These are phyloP conservation scores for Xylariales sp. DNA, from an alignment of 2,329 filamentous ascomycete species.

Conservation along the genomic window DNA sequence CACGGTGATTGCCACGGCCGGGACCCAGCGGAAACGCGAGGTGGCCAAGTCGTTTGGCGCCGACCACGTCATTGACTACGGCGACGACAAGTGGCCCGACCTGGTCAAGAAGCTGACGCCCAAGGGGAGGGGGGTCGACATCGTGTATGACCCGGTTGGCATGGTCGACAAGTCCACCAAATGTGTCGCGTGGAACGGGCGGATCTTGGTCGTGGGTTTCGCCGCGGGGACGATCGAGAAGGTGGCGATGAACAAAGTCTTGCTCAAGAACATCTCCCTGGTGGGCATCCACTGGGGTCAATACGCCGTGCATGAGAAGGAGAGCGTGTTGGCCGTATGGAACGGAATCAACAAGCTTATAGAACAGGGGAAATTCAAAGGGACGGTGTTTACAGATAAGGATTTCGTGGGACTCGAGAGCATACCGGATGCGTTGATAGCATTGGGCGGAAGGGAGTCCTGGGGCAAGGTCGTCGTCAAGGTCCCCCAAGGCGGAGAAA, in stretches of 20 bases:
- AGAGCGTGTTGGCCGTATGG: constrained; percentile 72
- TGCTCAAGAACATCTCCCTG: constrained; percentile 88
- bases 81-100: constrained; percentile 56
- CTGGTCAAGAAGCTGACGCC: constrained; percentile 75
- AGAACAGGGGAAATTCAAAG: constrained; percentile 69
- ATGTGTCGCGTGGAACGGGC: constrained; percentile 89
- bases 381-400: constrained; percentile 77
- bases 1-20: constrained; percentile 88
- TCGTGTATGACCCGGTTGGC: constrained; percentile 93
- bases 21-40: constrained; percentile 71
- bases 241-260: constrained; percentile 84
- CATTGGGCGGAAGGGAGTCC: constrained; percentile 73
- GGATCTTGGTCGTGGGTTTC: constrained; percentile 84
- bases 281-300: constrained; percentile 91
- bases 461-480: constrained; percentile 97
- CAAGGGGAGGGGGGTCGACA: constrained; percentile 70
- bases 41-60: constrained; percentile 79
- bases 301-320: constrained; percentile 69
- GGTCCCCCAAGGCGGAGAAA: constrained; percentile 63
- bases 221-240: constrained; percentile 85
- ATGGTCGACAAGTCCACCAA: constrained; percentile 84
- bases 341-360: constrained; percentile 75
- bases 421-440: constrained; percentile 70
- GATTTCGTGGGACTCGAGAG: constrained; percentile 79
- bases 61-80: constrained; percentile 78